Conservation (phyloP, 164 flowering plant genomes). For the Stephania cephalantha region DNA sequence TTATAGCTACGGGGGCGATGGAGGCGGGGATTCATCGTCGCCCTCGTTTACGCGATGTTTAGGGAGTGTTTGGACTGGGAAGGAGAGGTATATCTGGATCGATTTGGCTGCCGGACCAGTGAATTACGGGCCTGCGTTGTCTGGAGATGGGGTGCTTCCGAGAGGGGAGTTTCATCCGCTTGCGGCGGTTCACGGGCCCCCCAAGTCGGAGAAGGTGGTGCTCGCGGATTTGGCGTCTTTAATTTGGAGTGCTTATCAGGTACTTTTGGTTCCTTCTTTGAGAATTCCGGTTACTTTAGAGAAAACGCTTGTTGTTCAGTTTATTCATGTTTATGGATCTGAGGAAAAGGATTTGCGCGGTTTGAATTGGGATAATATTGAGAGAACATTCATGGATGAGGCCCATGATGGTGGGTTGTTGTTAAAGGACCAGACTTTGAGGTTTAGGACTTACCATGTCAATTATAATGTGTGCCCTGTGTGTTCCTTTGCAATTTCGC, state of each 20-base stretch:
- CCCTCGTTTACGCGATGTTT: constrained; percentile 54
- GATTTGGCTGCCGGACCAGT: constrained; percentile 93
- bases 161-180: constrained; percentile 87
- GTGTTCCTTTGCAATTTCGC: constrained; percentile 70
- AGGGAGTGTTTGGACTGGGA: constrained; percentile 75
- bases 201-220: constrained; percentile 75
- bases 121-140: constrained; percentile 80
- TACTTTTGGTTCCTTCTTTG: constrained; percentile 76
- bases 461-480: constrained; percentile 53
- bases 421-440: constrained; percentile 60
- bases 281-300: constrained; percentile 83
- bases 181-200: constrained; percentile 65
- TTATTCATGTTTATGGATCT: constrained; percentile 60
- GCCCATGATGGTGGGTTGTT: constrained; percentile 55
- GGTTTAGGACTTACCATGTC: constrained; percentile 55
- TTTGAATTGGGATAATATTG: constrained; percentile 68
- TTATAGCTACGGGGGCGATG: constrained; percentile 36
- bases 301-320: constrained; percentile 57
- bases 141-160: constrained; percentile 86
- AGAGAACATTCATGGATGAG: constrained; percentile 71
- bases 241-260: constrained; percentile 88
- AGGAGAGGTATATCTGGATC: constrained; percentile 78
- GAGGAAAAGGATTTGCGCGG: constrained; percentile 44
- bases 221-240: constrained; percentile 74
- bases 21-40: constrained; percentile 33